Conservation (phyloP, 805 yeast species). For the Candida quercuum region DNA sequence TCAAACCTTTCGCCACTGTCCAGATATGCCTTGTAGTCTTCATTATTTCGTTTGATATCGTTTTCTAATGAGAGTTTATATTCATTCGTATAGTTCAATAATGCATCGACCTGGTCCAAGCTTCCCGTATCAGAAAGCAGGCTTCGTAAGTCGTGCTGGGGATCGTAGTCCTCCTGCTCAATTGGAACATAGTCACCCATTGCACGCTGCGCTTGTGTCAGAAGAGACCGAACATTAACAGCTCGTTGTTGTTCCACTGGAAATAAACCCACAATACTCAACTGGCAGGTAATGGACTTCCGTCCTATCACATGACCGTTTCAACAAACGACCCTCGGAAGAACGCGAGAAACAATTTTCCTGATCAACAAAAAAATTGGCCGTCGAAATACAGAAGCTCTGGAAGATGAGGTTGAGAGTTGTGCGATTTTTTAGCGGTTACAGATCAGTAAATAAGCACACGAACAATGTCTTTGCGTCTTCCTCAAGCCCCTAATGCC, state of each 20-base stretch:
- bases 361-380: constrained; percentile 1
- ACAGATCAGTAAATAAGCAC: neutral
- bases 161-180: constrained; percentile 42
- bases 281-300: no score
- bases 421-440: no score
- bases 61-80: constrained; percentile 46
- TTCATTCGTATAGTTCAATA: constrained; percentile 42
- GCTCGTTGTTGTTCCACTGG: no score
- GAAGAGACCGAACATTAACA: no score
- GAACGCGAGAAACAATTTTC: neutral
- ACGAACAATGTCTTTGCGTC: constrained; percentile 68
- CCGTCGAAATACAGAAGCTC: neutral
- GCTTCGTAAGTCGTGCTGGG: constrained; percentile 43
- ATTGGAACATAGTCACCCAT: constrained; percentile 11
- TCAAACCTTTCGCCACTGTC: constrained; percentile 18
- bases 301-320: no score
- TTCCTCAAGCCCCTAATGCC: constrained; percentile 90
- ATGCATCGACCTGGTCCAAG: constrained; percentile 43
- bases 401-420: no score
- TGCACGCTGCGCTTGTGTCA: no score
- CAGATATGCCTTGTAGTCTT: constrained; percentile 9
- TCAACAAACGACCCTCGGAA: neutral
- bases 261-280: no score
- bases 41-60: constrained; percentile 34
- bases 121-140: constrained; percentile 48